These are phyloP conservation scores for Fusarium burgessii DNA, from an alignment of 2,329 filamentous ascomycete genomes.

Conservation along the genomic window DNA sequence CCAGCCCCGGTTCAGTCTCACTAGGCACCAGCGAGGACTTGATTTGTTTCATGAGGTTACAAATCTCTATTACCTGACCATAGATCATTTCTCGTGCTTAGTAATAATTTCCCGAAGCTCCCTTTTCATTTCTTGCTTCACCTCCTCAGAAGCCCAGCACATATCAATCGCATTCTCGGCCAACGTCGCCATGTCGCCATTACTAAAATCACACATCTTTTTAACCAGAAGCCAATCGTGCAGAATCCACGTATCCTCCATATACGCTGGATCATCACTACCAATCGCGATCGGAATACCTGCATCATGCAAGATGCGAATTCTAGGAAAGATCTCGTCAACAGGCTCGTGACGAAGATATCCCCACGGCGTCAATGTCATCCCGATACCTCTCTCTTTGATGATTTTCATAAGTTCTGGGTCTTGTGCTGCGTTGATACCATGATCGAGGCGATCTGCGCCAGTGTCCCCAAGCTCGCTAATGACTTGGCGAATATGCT, in stretches of 20 bases:
- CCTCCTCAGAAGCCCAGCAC: conserved; percentile 55
- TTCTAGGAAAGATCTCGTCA: conserved; percentile 62
- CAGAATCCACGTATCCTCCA: conserved; percentile 68
- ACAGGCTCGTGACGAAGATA: conserved; percentile 37
- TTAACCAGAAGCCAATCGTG: conserved; percentile 51
- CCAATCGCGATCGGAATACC: conserved; percentile 77
- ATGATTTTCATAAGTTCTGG: conserved; percentile 67
- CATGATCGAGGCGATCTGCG: conserved; percentile 78
- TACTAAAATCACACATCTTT: conserved; percentile 18
- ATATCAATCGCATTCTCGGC: conserved; percentile 58
- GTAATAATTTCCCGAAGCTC: neutral
- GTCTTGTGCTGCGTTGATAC: conserved; percentile 73
- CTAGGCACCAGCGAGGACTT: too few species aligned
- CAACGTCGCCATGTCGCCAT: conserved; percentile 56
- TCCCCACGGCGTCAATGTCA: conserved; percentile 73
- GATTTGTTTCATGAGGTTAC: too few species aligned
- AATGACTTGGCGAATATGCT: conserved; percentile 61
- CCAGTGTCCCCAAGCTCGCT: conserved; percentile 68
- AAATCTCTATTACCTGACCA: fast-evolving
- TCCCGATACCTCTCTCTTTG: conserved; percentile 65
- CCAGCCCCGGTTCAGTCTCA: too few species aligned
- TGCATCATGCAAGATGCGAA: conserved; percentile 66
- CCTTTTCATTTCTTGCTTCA: neutral
- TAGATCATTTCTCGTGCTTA: neutral
- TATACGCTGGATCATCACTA: conserved; percentile 79